Percentiles rank a stretch among this genome's conserved stretches.
phyloP scores from a whole-genome alignment of 2,329 filamentous ascomycete species.

The Fonsecaea monophora region DNA sequence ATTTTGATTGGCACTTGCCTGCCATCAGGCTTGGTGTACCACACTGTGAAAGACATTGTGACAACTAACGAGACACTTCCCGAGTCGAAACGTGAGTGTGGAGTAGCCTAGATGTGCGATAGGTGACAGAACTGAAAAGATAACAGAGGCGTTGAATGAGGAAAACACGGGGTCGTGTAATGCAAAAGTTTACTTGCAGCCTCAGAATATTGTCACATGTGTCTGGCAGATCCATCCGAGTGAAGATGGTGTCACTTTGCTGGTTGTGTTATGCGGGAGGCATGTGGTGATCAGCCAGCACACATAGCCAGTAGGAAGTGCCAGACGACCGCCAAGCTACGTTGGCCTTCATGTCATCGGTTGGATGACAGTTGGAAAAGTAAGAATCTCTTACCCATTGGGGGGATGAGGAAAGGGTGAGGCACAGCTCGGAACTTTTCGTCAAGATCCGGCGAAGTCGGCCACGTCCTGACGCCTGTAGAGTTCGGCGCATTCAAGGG shows the following conservation, averaged over 20 bases:
- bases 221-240: not conserved
- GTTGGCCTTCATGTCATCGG: not conserved
- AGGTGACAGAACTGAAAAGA: not conserved
- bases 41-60: conserved; percentile 38
- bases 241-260: not conserved
- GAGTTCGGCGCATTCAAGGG: conserved; percentile 8
- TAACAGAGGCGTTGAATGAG: not conserved
- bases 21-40: conserved; percentile 32
- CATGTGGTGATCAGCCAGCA: not conserved
- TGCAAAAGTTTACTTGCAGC: not conserved
- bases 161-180: not conserved
- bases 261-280: not conserved
- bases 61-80: not conserved
- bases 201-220: not conserved
- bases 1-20: conserved; percentile 34
- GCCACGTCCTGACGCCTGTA: not conserved
- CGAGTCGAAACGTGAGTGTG: not conserved
- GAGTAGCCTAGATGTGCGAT: not conserved
- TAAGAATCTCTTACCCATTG: not conserved
- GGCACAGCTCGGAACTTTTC: not conserved
- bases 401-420: too few relatives aligned
- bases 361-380: not conserved
- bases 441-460: conserved; percentile 2
- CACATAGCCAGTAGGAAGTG: not conserved
- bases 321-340: not conserved